Evolutionary conservation across 306 rosid species (phyloP).

Genomic region (Hippophae tibetana): DNA sequence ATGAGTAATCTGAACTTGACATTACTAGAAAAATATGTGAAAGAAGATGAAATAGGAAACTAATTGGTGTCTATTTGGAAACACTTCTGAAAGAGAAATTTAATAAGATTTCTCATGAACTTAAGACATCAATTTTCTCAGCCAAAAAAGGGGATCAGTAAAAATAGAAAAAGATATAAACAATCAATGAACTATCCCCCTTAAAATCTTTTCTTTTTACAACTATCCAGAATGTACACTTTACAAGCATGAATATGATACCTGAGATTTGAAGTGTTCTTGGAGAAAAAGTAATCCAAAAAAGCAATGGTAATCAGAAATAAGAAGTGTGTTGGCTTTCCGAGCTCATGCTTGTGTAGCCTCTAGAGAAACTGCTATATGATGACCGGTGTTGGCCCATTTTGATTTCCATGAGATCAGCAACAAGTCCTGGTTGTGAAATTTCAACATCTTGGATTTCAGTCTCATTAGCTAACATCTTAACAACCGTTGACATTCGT

Average conservation of each 20-base stretch:
- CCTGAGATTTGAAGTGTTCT: background rate
- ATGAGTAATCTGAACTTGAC: no score
- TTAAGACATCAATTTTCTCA: no score
- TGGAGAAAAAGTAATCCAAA: background rate
- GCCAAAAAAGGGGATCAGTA: no score
- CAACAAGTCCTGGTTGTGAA: constrained; percentile 61
- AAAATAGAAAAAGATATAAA: no score
- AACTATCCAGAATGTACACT: background rate
- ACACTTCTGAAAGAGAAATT: no score
- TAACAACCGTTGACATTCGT: constrained; percentile 41
- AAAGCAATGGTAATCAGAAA: constrained; percentile 3
- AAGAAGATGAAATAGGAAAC: no score
- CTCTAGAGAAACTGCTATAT: constrained; percentile 26
- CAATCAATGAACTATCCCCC: no score
- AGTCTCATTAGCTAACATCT: constrained; percentile 29
- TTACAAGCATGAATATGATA: background rate
- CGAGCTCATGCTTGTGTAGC: constrained; percentile 17
- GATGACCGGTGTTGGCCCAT: constrained; percentile 26
- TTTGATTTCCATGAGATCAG: constrained; percentile 65
- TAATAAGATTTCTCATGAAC: no score
- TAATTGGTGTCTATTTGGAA: background rate
- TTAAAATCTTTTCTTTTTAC: no score
- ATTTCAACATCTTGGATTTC: constrained; percentile 31
- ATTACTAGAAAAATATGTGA: no score
- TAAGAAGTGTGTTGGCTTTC: constrained; percentile 14